Percentiles rank a stretch among this genome's conserved stretches.
Conservation (phyloP, 768 basidiomycete species). For the Amanita pseudoporphyria region DNA sequence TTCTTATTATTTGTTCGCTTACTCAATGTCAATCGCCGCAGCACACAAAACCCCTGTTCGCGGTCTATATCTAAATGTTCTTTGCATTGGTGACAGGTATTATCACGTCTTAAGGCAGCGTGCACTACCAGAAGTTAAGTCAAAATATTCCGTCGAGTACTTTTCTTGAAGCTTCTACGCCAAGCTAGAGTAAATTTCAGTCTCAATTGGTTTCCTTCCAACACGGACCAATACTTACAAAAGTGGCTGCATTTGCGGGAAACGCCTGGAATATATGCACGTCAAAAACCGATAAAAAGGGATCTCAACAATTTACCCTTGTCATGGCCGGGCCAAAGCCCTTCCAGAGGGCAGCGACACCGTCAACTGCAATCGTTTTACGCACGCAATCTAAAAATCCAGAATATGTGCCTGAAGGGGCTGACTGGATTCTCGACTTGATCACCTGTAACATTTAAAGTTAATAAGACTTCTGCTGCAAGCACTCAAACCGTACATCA, state of each 20-base stretch:
- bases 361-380: constrained; percentile 88
- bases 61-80: background rate
- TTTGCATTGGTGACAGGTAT: too few relatives aligned
- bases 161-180: constrained; percentile 87
- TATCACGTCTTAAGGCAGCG: too few relatives aligned
- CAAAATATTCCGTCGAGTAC: constrained; percentile 61
- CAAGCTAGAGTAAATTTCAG: constrained; percentile 43
- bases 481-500: constrained; percentile 52
- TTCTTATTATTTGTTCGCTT: too few relatives aligned
- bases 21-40: too few relatives aligned
- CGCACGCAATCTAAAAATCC: constrained; percentile 88
- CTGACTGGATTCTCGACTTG: constrained; percentile 93
- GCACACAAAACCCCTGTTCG: too few relatives aligned
- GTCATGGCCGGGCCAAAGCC: constrained; percentile 98
- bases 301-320: constrained; percentile 37
- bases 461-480: constrained; percentile 4
- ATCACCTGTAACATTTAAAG: constrained; percentile 52
- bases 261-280: constrained; percentile 53
- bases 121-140: background rate
- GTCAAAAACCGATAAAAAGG: background rate
- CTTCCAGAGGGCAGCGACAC: constrained; percentile 85
- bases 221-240: constrained; percentile 44
- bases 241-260: constrained; percentile 94
- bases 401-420: constrained; percentile 94
- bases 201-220: background rate